Conservation (phyloP, 176 grass and related monocot genomes). For the Melocanna baccifera region DNA sequence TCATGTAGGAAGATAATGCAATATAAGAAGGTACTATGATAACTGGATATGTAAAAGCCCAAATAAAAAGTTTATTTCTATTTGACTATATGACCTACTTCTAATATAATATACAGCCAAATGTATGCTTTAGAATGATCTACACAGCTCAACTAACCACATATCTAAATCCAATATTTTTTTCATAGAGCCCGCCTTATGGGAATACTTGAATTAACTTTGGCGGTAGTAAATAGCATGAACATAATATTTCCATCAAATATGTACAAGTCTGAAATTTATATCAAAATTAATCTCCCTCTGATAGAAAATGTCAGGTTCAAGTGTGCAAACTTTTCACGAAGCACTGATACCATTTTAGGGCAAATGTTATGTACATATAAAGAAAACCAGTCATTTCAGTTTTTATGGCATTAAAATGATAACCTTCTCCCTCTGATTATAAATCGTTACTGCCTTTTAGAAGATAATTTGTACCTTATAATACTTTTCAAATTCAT, state of each 20-base stretch:
- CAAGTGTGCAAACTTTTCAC: constrained; percentile 84
- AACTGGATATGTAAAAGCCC: background rate
- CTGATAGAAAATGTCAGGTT: constrained; percentile 94
- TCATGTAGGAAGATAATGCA: background rate
- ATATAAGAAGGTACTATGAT: background rate
- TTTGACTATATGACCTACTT: too few species aligned
- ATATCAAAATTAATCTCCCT: constrained; percentile 98
- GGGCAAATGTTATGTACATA: constrained; percentile 79
- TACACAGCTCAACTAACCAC: too few species aligned
- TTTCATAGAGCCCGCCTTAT: too few species aligned
- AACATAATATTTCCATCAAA: background rate
- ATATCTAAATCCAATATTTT: too few species aligned
- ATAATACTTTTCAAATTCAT: constrained; percentile 86
- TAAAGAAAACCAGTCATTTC: background rate
- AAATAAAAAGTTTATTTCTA: background rate
- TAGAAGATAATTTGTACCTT: constrained; percentile 47
- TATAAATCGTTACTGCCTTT: background rate
- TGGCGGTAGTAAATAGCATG: constrained; percentile 25
- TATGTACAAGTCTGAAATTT: constrained; percentile 14
- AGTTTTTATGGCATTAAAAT: background rate
- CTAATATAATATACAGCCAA: too few species aligned
- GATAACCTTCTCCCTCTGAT: background rate
- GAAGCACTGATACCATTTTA: constrained; percentile 91
- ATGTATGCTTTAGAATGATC: too few species aligned
- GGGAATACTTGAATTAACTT: constrained; percentile 75